A percentile compares a stretch with the other conserved stretches of the same genome.
These are phyloP conservation scores for Coemansia sp. DNA, from an alignment of 192 early-diverging fungal species.

Conservation along the genomic window DNA sequence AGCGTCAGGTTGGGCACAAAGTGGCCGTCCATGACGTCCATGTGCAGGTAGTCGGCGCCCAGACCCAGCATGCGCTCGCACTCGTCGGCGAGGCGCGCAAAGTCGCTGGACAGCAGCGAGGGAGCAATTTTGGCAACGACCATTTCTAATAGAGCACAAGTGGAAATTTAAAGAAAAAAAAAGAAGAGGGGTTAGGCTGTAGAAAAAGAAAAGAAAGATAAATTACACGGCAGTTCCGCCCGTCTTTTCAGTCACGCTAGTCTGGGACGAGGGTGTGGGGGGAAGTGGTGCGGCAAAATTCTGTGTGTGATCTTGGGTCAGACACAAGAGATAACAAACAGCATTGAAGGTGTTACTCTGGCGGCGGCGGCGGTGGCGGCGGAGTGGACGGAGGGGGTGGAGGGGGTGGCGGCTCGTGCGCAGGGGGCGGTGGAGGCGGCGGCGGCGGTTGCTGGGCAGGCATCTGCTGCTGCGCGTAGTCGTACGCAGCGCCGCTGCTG, in stretches of 20 bases:
- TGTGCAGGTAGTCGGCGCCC: slow-evolving; percentile 91
- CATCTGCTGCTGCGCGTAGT: slow-evolving; percentile 8
- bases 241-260: too few relatives aligned
- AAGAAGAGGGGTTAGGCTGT: too few relatives aligned
- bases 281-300: not conserved
- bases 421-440: slow-evolving; percentile 5
- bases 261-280: not conserved
- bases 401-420: not conserved
- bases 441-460: slow-evolving; percentile 7
- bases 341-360: not conserved
- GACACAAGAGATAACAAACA: too few relatives aligned
- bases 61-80: slow-evolving; percentile 81
- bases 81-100: slow-evolving; percentile 80
- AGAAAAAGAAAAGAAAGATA: too few relatives aligned
- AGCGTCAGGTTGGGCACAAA: slow-evolving; percentile 98
- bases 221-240: too few relatives aligned
- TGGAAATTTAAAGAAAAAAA: slow-evolving; percentile 11
- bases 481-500: not conserved
- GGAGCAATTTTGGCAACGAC: slow-evolving; percentile 83
- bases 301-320: too few relatives aligned
- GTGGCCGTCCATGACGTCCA: slow-evolving; percentile 96
- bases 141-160: slow-evolving; percentile 53
- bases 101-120: slow-evolving; percentile 88
- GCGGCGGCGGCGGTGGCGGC: slow-evolving; percentile 14
- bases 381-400: slow-evolving; percentile 9